A percentile compares a stretch with the other conserved stretches of the same genome.
Conservation (phyloP, 495 filamentous ascomycete genomes). For the Penicillium diatomitis region DNA sequence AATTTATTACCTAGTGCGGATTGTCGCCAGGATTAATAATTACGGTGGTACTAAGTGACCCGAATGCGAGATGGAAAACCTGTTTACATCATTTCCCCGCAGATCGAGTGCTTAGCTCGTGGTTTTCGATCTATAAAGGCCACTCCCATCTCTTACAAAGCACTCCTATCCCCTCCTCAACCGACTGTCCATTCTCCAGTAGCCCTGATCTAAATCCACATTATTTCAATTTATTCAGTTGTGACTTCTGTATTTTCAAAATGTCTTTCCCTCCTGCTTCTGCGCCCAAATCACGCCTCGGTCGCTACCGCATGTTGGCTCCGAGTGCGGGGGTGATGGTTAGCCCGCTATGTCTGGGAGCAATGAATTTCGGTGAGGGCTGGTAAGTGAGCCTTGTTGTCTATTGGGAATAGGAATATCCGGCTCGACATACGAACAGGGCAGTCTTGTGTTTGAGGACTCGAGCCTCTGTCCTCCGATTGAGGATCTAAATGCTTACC, state of each 20-base stretch:
- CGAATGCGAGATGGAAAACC: neutral
- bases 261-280: constrained; percentile 5
- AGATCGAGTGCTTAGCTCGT: neutral
- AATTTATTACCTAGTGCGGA: neutral
- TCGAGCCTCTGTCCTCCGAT: too few species aligned
- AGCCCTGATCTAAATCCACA: neutral
- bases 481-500: too few species aligned
- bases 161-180: too few species aligned
- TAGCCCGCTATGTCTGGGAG: constrained; percentile 51
- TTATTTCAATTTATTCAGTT: neutral
- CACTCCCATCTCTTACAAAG: too few species aligned
- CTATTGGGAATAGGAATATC: too few species aligned
- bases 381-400: constrained; percentile 22
- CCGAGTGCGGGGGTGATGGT: constrained; percentile 50
- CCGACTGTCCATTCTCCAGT: too few species aligned
- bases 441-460: too few species aligned
- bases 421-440: too few species aligned
- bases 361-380: constrained; percentile 53
- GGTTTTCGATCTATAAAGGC: too few species aligned
- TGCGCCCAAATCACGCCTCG: constrained; percentile 28
- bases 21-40: constrained; percentile 4
- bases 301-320: constrained; percentile 49
- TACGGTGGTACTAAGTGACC: neutral
- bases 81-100: constrained; percentile 5
- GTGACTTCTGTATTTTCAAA: neutral